Percentiles rank a stretch among this genome's conserved stretches.
These are phyloP conservation scores for Colletotrichum tropicicola DNA, from an alignment of 2,329 filamentous ascomycete species.

Conservation along the genomic window DNA sequence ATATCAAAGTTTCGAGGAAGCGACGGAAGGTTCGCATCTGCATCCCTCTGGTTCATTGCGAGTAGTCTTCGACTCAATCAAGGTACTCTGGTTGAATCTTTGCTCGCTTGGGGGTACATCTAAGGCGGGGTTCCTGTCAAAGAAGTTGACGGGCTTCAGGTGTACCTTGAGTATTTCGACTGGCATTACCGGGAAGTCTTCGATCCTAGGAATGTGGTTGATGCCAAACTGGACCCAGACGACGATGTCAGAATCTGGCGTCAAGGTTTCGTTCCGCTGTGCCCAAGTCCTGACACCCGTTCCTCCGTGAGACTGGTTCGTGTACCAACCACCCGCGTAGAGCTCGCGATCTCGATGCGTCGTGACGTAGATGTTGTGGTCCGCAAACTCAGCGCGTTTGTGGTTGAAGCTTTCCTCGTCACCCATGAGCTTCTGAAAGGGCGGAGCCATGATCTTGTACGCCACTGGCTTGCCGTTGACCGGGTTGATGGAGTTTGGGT, in stretches of 20 bases:
- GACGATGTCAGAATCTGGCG: conserved; percentile 41
- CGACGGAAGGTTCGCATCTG: neutral
- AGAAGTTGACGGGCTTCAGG: conserved; percentile 60
- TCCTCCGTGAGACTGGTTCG: conserved; percentile 23
- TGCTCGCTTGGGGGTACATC: conserved; percentile 35
- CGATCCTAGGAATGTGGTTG: conserved; percentile 63
- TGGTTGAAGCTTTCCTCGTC: conserved; percentile 23
- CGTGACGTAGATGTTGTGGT: conserved; percentile 29
- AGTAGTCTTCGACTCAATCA: conserved; percentile 3
- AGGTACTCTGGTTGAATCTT: conserved; percentile 23
- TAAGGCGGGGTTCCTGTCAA: conserved; percentile 59
- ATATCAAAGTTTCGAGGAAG: conserved; percentile 5
- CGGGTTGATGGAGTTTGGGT: conserved; percentile 27
- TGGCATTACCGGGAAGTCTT: conserved; percentile 70
- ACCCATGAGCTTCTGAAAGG: conserved; percentile 27
- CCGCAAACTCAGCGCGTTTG: conserved; percentile 28
- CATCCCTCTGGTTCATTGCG: neutral
- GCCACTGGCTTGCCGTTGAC: conserved; percentile 28
- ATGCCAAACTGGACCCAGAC: conserved; percentile 65
- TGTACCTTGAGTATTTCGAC: conserved; percentile 61
- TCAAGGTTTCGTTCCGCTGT: conserved; percentile 15
- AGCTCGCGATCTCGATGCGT: conserved; percentile 21
- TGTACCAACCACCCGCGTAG: conserved; percentile 28
- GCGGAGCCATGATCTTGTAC: conserved; percentile 29
- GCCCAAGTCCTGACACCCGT: conserved; percentile 23